Evolutionary conservation across 768 basidiomycete genomes (phyloP), one percentile per base, ranked within the genome.

Genomic region (Termitomyces sp.): DNA sequence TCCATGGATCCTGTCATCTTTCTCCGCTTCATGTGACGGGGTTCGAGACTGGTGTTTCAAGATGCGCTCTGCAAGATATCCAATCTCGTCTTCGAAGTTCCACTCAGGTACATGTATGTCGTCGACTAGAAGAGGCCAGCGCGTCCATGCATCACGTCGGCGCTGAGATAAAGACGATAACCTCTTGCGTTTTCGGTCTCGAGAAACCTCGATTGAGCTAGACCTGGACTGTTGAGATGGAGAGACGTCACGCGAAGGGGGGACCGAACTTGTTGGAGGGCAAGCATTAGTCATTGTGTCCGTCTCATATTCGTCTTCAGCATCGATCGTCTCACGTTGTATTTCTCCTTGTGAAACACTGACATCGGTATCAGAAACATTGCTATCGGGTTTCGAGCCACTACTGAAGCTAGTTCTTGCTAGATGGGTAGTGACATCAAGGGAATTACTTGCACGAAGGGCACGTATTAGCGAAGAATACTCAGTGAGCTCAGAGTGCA

Each of bases 101-200:
- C 86, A 92, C 70, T 90, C 84, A 1, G 90, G 88, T 9, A 80
- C 72, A 24, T 77, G 73, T 16, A 88, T 78, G 63, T 92, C 87
- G 16, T 75, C 73, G 3, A 75, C 63, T 18, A 83, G 77, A 52
- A 91, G 78, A 1, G 90, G 90, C 90, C 90, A 92, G 7, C 83
- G 76, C 0, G 89, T 90, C 88, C 88, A 91, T 0, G 72, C 73
- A 63, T 87, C 82, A 24, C 76, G 65, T 66, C 68, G 68, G 59
- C 65, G 58, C 43, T 62, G 36, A 11, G 35, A 59, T 36, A 52
- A 36, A 32, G 50, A 43, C n/a, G 58, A 45, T 18, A 18, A 20
- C 57, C 64, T 65, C 62, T 65, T 68, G 62, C 60, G 64, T 67
- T 66, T 59, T 54, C 61, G 56, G 54, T 64, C 40, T 50, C 40